Evolutionary conservation across 2,329 filamentous ascomycete genomes (phyloP).

Genomic region (Trichoderma atrobrunneum): DNA sequence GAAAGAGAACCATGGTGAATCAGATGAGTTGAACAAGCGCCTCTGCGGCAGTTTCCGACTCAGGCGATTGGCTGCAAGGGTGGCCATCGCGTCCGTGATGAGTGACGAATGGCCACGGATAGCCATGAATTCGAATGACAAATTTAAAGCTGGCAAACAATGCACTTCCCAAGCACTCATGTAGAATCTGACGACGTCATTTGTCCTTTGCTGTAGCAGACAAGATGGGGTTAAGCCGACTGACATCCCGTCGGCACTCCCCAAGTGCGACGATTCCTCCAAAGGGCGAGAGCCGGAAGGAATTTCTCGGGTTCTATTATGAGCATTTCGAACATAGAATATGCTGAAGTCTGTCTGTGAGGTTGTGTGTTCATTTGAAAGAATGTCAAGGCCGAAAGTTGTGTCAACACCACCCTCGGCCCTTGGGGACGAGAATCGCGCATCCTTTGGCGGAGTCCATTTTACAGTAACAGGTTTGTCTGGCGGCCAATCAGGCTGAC

Average conservation of each 20-base stretch:
- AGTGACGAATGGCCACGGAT: background rate
- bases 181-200: background rate
- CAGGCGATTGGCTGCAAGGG: background rate
- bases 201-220: background rate
- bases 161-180: background rate
- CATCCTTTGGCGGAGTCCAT: background rate
- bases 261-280: background rate
- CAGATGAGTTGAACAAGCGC: background rate
- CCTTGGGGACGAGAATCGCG: background rate
- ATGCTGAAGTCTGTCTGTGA: background rate
- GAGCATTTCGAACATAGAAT: background rate
- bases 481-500: no score
- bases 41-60: background rate
- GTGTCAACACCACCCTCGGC: no score
- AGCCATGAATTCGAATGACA: background rate
- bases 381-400: background rate
- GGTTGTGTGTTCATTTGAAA: background rate
- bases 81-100: background rate
- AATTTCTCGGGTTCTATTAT: background rate
- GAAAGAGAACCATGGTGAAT: background rate
- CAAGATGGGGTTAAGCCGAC: background rate
- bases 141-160: background rate
- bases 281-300: background rate
- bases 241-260: background rate
- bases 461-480: no score